Conservation (phyloP, 108 stramenopile species). For the Fragilariopsis cylindrus region DNA sequence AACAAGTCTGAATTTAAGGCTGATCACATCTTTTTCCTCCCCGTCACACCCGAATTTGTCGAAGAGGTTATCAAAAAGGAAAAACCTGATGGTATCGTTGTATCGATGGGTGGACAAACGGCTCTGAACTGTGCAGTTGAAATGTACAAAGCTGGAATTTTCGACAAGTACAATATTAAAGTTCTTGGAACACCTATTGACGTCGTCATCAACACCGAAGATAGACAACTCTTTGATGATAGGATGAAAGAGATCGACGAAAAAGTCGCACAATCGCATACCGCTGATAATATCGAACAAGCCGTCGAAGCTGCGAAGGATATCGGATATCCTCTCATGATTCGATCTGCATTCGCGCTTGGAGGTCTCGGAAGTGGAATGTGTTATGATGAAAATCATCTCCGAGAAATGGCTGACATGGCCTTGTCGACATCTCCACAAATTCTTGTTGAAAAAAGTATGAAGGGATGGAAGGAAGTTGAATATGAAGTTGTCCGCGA, state of each 20-base stretch:
- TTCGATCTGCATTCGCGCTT: constrained; percentile 97
- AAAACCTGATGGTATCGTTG: constrained; percentile 95
- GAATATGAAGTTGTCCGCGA: constrained; percentile 97
- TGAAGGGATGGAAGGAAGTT: constrained; percentile 98
- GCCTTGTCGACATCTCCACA: constrained; percentile 90
- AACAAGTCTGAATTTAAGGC: constrained; percentile 72
- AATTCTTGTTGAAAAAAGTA: constrained; percentile 96
- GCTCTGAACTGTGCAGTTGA: constrained; percentile 97
- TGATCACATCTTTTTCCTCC: constrained; percentile 97
- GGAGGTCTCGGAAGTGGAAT: constrained; percentile 98
- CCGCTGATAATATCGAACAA: constrained; percentile 76
- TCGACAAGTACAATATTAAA: constrained; percentile 90
- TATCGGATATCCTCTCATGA: constrained; percentile 97
- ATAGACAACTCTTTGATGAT: constrained; percentile 93
- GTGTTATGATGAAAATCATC: constrained; percentile 81
- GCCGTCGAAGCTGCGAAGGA: constrained; percentile 87
- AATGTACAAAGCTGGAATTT: constrained; percentile 85
- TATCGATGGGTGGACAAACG: constrained; percentile 99
- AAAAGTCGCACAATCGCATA: constrained; percentile 92
- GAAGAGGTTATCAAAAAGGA: constrained; percentile 97
- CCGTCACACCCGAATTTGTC: constrained; percentile 94
- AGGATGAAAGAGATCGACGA: constrained; percentile 95
- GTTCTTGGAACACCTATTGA: constrained; percentile 96
- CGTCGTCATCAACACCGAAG: constrained; percentile 96
- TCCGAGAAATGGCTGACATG: constrained; percentile 85